phyloP scores from a whole-genome alignment of 2,329 filamentous ascomycete genomes.

The Sclerotinia borealis region DNA sequence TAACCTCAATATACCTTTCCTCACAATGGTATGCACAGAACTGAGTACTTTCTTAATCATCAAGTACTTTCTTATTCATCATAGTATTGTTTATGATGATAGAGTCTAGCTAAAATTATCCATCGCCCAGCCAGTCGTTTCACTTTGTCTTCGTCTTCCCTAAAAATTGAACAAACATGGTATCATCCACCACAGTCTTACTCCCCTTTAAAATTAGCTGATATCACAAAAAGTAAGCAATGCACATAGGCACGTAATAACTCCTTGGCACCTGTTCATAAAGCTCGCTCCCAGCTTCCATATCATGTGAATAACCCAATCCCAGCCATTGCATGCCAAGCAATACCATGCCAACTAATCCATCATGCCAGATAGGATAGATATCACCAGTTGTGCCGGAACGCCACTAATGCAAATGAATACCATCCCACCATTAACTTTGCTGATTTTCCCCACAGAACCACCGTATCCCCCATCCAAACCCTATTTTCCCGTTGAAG shows the following conservation, averaged over 20 bases:
- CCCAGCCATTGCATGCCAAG: constrained; percentile 9
- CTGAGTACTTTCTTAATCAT: neutral
- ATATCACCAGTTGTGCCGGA: constrained; percentile 4
- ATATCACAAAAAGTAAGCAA: constrained; percentile 4
- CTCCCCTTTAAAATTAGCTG: constrained; percentile 2
- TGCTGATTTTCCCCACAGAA: neutral
- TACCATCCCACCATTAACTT: constrained; percentile 1
- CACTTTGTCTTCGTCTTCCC: neutral
- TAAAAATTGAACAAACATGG: constrained; percentile 2
- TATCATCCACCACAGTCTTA: neutral
- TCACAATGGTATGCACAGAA: neutral
- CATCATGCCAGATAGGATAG: constrained; percentile 9
- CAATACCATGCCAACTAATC: constrained; percentile 6
- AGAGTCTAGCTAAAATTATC: constrained; percentile 1
- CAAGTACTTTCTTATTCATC: neutral
- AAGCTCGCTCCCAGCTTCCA: neutral
- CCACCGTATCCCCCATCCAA: neutral
- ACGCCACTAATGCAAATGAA: constrained; percentile 11
- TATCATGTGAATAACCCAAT: constrained; percentile 7
- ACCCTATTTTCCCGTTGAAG: neutral
- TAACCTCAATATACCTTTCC: neutral
- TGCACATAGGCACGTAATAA: constrained; percentile 7
- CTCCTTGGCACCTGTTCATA: constrained; percentile 10
- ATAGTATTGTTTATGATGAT: neutral
- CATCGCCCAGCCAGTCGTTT: neutral